These are phyloP conservation scores for Datisca glomerata DNA, from an alignment of 306 rosid genomes.

Conservation along the genomic window DNA sequence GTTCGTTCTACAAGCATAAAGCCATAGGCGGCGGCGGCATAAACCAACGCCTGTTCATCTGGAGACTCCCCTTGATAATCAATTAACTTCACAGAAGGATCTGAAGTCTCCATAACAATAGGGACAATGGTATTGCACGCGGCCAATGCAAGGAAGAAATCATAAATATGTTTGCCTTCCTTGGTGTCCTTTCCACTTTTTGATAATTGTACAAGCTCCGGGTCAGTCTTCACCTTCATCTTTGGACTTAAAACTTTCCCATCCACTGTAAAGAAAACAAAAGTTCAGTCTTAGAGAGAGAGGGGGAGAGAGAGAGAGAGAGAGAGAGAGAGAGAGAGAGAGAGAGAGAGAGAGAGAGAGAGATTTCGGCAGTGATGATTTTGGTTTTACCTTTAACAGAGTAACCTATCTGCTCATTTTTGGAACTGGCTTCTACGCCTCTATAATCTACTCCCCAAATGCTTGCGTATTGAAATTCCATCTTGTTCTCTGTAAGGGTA, in stretches of 20 bases:
- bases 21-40: slow-evolving; percentile 92
- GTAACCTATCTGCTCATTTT: slow-evolving; percentile 34
- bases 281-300: too few relatives aligned
- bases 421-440: slow-evolving; percentile 13
- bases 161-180: slow-evolving; percentile 38
- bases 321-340: too few relatives aligned
- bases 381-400: slow-evolving; percentile 39
- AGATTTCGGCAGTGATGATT: too few relatives aligned
- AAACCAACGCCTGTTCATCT: slow-evolving; percentile 88
- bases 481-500: slow-evolving; percentile 93
- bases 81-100: slow-evolving; percentile 51
- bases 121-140: slow-evolving; percentile 98
- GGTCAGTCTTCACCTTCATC: slow-evolving; percentile 65
- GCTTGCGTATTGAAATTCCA: slow-evolving; percentile 92
- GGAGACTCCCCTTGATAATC: slow-evolving; percentile 99
- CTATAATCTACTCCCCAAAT: slow-evolving; percentile 77
- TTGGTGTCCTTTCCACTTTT: slow-evolving; percentile 26
- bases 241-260: slow-evolving; percentile 61
- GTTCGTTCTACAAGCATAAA: slow-evolving; percentile 83
- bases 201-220: slow-evolving; percentile 41
- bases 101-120: slow-evolving; percentile 50
- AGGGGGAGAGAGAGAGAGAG: too few relatives aligned
- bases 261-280: slow-evolving; percentile 37
- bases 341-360: too few relatives aligned
- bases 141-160: slow-evolving; percentile 89